Percentiles rank a stretch among this genome's conserved stretches.
phyloP scores from a whole-genome alignment of 2,329 filamentous ascomycete species.

The Pseudogymnoascus sp. region DNA sequence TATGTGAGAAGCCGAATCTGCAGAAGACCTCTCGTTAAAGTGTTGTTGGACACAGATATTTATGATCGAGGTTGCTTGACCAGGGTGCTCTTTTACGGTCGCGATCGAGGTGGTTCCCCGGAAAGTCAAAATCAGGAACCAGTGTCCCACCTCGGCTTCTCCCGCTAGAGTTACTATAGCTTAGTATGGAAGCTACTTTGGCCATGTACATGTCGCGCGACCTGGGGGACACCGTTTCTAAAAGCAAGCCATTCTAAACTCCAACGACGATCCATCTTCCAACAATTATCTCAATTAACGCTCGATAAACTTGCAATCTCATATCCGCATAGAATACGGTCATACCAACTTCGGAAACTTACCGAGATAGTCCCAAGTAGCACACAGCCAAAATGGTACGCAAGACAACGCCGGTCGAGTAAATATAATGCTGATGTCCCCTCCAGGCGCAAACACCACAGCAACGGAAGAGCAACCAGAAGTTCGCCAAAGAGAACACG shows the following conservation, averaged over 20 bases:
- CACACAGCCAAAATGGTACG: constrained; percentile 18
- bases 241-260: neutral
- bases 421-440: neutral
- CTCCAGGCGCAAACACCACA: constrained; percentile 71
- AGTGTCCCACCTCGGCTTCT: neutral
- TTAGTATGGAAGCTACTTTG: neutral
- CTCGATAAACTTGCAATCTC: neutral
- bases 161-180: neutral
- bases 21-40: neutral
- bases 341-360: constrained; percentile 2
- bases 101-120: constrained; percentile 1
- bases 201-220: constrained; percentile 4
- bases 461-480: constrained; percentile 72
- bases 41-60: neutral
- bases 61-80: neutral
- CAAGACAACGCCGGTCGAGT: neutral
- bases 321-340: neutral
- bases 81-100: neutral
- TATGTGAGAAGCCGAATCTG: neutral
- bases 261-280: constrained; percentile 2
- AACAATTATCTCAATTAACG: neutral
- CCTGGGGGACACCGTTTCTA: constrained; percentile 7
- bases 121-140: constrained; percentile 4
- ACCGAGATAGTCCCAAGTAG: neutral
- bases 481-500: constrained; percentile 67